These are phyloP conservation scores for Termitomyces sp. DNA, from an alignment of 768 basidiomycete genomes.

Conservation along the genomic window DNA sequence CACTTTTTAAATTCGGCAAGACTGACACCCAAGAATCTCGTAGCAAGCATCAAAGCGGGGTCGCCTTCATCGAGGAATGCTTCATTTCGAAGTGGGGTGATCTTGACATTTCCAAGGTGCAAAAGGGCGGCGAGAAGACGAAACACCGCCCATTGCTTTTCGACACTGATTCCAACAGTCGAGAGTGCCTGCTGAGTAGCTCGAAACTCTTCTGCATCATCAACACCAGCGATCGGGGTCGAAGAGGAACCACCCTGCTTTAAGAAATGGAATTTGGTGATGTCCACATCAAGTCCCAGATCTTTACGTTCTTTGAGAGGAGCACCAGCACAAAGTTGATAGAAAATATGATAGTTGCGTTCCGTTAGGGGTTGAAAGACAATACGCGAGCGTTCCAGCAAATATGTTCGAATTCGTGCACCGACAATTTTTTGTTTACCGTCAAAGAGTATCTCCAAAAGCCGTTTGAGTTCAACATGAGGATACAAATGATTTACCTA, in stretches of 20 bases:
- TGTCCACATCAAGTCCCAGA: slow-evolving; percentile 81
- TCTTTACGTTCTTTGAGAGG: slow-evolving; percentile 95
- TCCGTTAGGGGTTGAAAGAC: slow-evolving; percentile 97
- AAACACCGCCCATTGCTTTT: slow-evolving; percentile 98
- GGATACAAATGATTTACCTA: slow-evolving; percentile 25
- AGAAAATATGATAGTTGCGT: slow-evolving; percentile 99
- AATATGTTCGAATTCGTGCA: slow-evolving; percentile 97
- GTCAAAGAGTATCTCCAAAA: slow-evolving; percentile 86
- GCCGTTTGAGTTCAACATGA: neutral
- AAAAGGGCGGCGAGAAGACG: slow-evolving; percentile 87
- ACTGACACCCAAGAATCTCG: slow-evolving; percentile 86
- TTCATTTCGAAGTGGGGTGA: slow-evolving; percentile 76
- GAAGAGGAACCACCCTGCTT: slow-evolving; percentile 90
- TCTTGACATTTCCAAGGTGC: slow-evolving; percentile 97
- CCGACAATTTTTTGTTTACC: slow-evolving; percentile 95
- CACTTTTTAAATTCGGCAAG: slow-evolving; percentile 96
- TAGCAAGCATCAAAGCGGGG: slow-evolving; percentile 70
- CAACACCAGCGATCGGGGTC: slow-evolving; percentile 85
- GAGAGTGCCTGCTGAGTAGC: slow-evolving; percentile 91
- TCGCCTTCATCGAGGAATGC: slow-evolving; percentile 83
- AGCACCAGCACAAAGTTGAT: slow-evolving; percentile 96
- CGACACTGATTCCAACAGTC: slow-evolving; percentile 95
- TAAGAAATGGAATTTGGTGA: slow-evolving; percentile 85
- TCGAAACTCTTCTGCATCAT: slow-evolving; percentile 94
- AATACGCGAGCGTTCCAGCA: slow-evolving; percentile 94